Evolutionary conservation across 495 filamentous ascomycete genomes (phyloP), one percentile per base, ranked within the genome.

Genomic region (Penicillium bialowiezense): DNA sequence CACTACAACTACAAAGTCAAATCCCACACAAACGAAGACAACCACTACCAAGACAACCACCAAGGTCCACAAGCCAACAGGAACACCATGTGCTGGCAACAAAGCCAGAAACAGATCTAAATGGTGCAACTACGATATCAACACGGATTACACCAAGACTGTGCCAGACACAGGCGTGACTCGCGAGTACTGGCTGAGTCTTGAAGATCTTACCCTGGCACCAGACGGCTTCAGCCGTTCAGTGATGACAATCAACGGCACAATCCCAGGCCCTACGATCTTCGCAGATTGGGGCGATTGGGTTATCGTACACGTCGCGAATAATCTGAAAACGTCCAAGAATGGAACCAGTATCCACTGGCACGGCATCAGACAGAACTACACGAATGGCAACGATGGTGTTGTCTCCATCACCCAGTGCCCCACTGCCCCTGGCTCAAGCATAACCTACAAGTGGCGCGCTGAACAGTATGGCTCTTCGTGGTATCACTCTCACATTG

Each of bases 401-500:
- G 91, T 67, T 79, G 88, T 9, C 66, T 87, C 28, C 64, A 77
- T 81, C 19, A 84, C 80, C 7, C 88, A 91, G 56, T 93, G 89
- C 48, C 64, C 79, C 3, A 78, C 85, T 37, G 69, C 77, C 7
- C 82, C 86, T 0, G 84, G 82, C 17, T 62, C 63, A 31, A 77
- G 68, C 19, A 79, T 89, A 40, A 86, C 76, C 8, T 90, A 90
- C 56, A 81, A 86, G 57, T 91, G 91, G 64, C 84, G 81, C 5
- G 86, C 88, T 56, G 69, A 81, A 44, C 82, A 89, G 62, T 80
- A 82, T 7, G 87, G 87, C 14, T 86, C 86, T 0, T 88, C 87
- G 62, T 90, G 88, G 87, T 90, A 90, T 56, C 86, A 90, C 62
- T 86, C 84, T 1, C 87, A 90, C 53, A 72, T 75, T 15, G 70